These are phyloP conservation scores for Talaromyces liani DNA, from an alignment of 495 filamentous ascomycete genomes.

Conservation along the genomic window DNA sequence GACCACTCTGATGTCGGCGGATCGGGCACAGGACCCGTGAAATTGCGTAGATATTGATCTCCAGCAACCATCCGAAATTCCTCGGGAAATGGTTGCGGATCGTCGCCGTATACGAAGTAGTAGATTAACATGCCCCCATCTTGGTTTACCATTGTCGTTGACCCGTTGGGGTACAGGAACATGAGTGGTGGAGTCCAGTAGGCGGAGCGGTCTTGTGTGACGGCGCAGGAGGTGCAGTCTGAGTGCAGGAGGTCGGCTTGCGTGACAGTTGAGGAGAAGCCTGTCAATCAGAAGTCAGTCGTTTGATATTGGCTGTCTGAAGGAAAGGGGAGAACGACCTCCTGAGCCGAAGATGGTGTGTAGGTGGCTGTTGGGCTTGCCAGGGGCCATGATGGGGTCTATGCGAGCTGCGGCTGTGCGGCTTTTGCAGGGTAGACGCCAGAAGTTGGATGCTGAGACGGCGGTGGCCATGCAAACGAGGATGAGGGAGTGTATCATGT, in stretches of 20 bases:
- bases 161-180: slow-evolving; percentile 50
- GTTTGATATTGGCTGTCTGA: slow-evolving; percentile 6
- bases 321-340: slow-evolving; percentile 29
- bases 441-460: slow-evolving; percentile 55
- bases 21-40: slow-evolving; percentile 61
- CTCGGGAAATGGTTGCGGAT: slow-evolving; percentile 67
- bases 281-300: slow-evolving; percentile 19
- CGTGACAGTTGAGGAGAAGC: slow-evolving; percentile 39
- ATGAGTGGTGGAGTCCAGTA: slow-evolving; percentile 58
- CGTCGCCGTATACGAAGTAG: slow-evolving; percentile 59
- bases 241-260: slow-evolving; percentile 36
- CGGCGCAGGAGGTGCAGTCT: slow-evolving; percentile 49
- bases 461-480: neutral
- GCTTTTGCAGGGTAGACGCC: slow-evolving; percentile 77
- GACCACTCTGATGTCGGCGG: slow-evolving; percentile 67
- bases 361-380: slow-evolving; percentile 36
- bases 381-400: slow-evolving; percentile 47
- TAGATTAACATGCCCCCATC: slow-evolving; percentile 60
- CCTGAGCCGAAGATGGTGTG: slow-evolving; percentile 47
- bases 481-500: neutral
- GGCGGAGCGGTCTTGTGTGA: slow-evolving; percentile 52
- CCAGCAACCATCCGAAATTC: slow-evolving; percentile 86
- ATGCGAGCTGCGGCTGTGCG: slow-evolving; percentile 52
- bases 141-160: slow-evolving; percentile 42
- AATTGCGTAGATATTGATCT: slow-evolving; percentile 59